Conservation (phyloP, 768 basidiomycete species). For the Postia placenta region DNA sequence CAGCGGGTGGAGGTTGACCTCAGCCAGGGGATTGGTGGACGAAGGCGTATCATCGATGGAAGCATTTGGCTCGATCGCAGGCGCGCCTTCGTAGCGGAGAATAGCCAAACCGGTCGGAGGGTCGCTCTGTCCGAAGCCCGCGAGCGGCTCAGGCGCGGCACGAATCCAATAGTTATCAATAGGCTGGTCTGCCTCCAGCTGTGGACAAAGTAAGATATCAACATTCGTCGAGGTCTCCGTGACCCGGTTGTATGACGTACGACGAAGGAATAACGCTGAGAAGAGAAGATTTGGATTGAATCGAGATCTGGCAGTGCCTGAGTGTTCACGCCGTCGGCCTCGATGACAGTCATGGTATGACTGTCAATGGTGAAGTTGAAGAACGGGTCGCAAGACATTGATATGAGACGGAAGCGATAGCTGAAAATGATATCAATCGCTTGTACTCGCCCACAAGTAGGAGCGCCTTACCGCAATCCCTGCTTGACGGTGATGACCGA, state of each 20-base stretch:
- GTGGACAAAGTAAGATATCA: not conserved
- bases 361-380: conserved; percentile 40
- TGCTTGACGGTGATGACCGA: conserved; percentile 32
- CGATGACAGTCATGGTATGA: conserved; percentile 41
- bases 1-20: conserved; percentile 17
- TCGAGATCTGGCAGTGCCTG: conserved; percentile 32
- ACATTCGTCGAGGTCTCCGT: not conserved
- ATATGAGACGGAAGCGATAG: conserved; percentile 34
- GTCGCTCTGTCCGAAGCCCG: not conserved
- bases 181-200: conserved; percentile 34
- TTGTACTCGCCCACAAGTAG: conserved; percentile 24
- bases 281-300: conserved; percentile 35
- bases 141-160: not conserved
- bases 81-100: conserved; percentile 36
- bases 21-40: conserved; percentile 7
- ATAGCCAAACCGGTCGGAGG: conserved; percentile 35
- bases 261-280: conserved; percentile 26
- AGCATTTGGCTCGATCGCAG: conserved; percentile 27
- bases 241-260: conserved; percentile 9
- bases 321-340: conserved; percentile 37
- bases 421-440: conserved; percentile 26
- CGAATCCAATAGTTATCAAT: conserved; percentile 33
- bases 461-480: conserved; percentile 29
- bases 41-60: conserved; percentile 1
- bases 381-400: conserved; percentile 39